These are phyloP conservation scores for Phaeophleospora eucalypticola DNA, from an alignment of 2,329 filamentous ascomycete species.

Conservation along the genomic window DNA sequence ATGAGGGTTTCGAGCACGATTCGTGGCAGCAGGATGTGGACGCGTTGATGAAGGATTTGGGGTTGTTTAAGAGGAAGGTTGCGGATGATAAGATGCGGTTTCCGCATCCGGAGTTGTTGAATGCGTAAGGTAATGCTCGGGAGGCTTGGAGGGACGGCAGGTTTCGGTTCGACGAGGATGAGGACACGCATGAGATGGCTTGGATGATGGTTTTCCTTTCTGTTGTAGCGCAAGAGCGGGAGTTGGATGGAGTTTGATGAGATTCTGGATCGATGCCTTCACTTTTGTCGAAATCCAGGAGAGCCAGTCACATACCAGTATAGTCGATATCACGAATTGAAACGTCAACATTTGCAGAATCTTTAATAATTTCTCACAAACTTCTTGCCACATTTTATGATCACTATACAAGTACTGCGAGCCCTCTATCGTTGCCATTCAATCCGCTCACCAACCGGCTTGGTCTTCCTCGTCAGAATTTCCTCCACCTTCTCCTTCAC, in stretches of 20 bases:
- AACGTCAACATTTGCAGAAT: background rate
- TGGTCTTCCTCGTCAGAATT: slow-evolving; percentile 50
- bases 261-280: background rate
- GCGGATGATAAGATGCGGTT: slow-evolving; percentile 73
- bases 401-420: no score
- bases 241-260: background rate
- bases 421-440: slow-evolving; percentile 6
- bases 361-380: background rate
- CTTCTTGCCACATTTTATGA: background rate
- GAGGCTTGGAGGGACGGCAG: no score
- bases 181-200: no score
- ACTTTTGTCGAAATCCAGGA: background rate
- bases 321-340: background rate
- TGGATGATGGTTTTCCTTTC: background rate
- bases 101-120: slow-evolving; percentile 12
- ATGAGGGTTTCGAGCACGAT: slow-evolving; percentile 42
- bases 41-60: slow-evolving; percentile 73
- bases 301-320: slow-evolving; percentile 2
- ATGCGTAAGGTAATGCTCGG: no score
- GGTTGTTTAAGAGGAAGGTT: slow-evolving; percentile 79
- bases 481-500: slow-evolving; percentile 58
- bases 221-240: background rate
- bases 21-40: slow-evolving; percentile 74
- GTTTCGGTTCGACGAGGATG: no score
- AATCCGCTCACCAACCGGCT: slow-evolving; percentile 9